Percentiles rank a stretch among this genome's conserved stretches.
These are phyloP conservation scores for Pseudogymnoascus destructans DNA, from an alignment of 2,329 filamentous ascomycete species.

Conservation along the genomic window DNA sequence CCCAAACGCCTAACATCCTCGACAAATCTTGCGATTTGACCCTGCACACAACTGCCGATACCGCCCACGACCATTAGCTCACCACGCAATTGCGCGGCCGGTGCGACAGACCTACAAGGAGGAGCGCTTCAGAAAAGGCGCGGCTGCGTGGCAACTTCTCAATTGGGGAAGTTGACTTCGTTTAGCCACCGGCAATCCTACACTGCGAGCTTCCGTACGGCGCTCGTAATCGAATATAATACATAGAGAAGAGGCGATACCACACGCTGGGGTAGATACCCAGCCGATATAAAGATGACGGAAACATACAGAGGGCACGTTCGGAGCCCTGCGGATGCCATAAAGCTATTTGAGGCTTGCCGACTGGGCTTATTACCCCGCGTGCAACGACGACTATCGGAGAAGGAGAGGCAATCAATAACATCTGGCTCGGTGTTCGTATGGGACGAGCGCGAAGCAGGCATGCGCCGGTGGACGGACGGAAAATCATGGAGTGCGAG, in stretches of 20 bases:
- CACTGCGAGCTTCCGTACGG: neutral
- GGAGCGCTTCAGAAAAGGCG: neutral
- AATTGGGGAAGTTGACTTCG: neutral
- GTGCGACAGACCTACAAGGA: neutral
- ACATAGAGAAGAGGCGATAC: neutral
- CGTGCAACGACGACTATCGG: conserved; percentile 83
- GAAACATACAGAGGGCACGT: conserved; percentile 95
- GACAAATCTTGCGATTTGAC: neutral
- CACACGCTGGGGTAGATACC: neutral
- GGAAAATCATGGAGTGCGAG: conserved; percentile 99
- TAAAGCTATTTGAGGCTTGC: conserved; percentile 96
- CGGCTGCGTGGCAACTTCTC: neutral
- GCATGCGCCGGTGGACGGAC: conserved; percentile 97
- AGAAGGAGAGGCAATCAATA: conserved; percentile 94
- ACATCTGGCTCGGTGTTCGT: conserved; percentile 95
- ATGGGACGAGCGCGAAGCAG: conserved; percentile 98
- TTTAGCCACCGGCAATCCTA: neutral
- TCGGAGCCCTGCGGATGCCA: conserved; percentile 89
- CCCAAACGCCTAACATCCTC: neutral
- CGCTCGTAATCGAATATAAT: neutral
- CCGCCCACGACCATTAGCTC: neutral
- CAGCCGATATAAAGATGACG: conserved; percentile 20
- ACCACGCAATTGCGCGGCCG: neutral
- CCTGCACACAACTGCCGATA: neutral
- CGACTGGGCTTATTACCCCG: conserved; percentile 72